Percentiles rank a stretch among this genome's conserved stretches.
These are phyloP conservation scores for Fusarium sp. DNA, from an alignment of 2,329 filamentous ascomycete genomes.

Conservation along the genomic window DNA sequence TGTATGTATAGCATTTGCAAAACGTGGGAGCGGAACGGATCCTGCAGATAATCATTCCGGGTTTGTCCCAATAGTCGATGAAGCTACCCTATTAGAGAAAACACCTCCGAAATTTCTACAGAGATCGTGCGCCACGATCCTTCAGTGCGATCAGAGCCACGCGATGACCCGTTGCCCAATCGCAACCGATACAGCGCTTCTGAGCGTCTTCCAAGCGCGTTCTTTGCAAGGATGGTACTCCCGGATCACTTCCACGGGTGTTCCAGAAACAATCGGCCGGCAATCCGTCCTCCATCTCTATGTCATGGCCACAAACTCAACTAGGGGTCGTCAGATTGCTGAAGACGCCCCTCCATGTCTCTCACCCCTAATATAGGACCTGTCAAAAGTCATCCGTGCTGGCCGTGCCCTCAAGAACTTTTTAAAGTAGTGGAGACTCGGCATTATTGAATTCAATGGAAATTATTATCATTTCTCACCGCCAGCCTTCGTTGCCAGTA, in stretches of 20 bases:
- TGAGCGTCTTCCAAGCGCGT: conserved; percentile 42
- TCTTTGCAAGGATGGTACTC: conserved; percentile 41
- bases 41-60: conserved; percentile 31
- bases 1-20: conserved; percentile 40
- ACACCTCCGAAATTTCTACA: conserved; percentile 38
- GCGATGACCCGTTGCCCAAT: conserved; percentile 28
- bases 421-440: conserved; percentile 18
- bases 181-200: conserved; percentile 26
- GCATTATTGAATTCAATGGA: conserved; percentile 14
- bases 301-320: background rate
- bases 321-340: conserved; percentile 18
- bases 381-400: conserved; percentile 23
- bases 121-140: conserved; percentile 42
- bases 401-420: background rate
- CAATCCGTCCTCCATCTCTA: conserved; percentile 16
- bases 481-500: conserved; percentile 9
- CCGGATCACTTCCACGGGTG: conserved; percentile 27
- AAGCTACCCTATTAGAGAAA: conserved; percentile 45
- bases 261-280: conserved; percentile 47
- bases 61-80: conserved; percentile 22
- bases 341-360: conserved; percentile 13
- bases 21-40: conserved; percentile 29
- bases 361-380: conserved; percentile 21
- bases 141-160: conserved; percentile 23
- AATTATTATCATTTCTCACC: conserved; percentile 21